Evolutionary conservation across 2,329 filamentous ascomycete genomes (phyloP), one percentile per base, ranked within the genome.

Genomic region (Byssoonygena ceratinophila): DNA sequence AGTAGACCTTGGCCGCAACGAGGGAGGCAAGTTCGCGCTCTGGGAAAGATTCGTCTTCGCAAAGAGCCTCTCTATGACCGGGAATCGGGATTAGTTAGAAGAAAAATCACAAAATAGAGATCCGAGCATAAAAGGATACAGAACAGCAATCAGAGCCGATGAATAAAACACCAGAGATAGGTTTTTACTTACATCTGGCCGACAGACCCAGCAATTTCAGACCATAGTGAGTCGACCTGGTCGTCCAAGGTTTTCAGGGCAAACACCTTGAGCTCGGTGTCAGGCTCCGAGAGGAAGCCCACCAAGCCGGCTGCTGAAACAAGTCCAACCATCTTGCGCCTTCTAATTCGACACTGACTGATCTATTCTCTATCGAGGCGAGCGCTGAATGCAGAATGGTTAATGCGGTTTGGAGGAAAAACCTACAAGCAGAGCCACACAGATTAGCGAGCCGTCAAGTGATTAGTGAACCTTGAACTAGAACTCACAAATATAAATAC

Each of bases 1-100:
- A 98, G 75, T 97, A 98, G 60, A 97, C 89, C 78, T 98, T 98
- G 61, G 92, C 86, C 40, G 94, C 85, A 51, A 98, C 89, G 46
- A 98, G 79, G 51, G 92, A 92, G 52, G 92, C 92, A 53, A 98
- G 83, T 68, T 92, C 87, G 64, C 91, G 87, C 70, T 98, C 86
- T 46, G 90, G 86, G 65, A 98, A 98, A 55, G 81, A 79, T 64
- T 95, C 88, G 73, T 98, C 91, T 78, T 98, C 92, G 72, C 94
- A 98, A 47, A 98, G 81, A 52, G 88, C 87, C 79, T 98, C 92
- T 74, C 91, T 97, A 66, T 22, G 36, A 5, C n/a, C 12, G 9
- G n/a, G 14, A 20, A 14, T 12, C 5, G n/a, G 14, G 23, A 12
- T 52, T 12, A 55, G 18, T 11, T 9, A 41, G 45, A 31, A 6